Evolutionary conservation across 2,329 filamentous ascomycete genomes (phyloP).

Genomic region (Phialophora expanda): DNA sequence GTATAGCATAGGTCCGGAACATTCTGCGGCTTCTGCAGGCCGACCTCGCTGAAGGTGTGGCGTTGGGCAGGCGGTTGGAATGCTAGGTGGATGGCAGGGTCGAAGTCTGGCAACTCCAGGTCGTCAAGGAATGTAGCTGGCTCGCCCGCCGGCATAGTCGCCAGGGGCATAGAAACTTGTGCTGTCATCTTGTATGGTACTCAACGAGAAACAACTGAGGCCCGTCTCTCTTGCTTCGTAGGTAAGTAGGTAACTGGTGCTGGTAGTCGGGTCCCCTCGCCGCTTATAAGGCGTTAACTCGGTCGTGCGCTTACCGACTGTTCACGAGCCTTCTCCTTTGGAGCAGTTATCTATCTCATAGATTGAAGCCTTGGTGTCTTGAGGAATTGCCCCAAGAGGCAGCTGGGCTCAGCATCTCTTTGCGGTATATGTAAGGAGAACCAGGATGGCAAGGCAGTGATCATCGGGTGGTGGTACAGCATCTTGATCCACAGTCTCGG

Average conservation of each 20-base stretch:
- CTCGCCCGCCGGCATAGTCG: neutral
- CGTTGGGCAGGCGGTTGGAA: slow-evolving; percentile 12
- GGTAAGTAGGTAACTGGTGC: neutral
- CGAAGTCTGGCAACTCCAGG: slow-evolving; percentile 2
- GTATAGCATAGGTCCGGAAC: slow-evolving; percentile 44
- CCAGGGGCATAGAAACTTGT: neutral
- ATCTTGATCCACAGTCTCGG: neutral
- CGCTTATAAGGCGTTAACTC: neutral
- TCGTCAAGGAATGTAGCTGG: neutral
- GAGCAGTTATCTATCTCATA: neutral
- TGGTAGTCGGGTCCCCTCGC: neutral
- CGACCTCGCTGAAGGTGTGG: slow-evolving; percentile 9
- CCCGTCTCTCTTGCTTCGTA: neutral
- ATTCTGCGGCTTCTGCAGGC: slow-evolving; percentile 12
- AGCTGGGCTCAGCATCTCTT: neutral
- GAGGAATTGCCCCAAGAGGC: neutral
- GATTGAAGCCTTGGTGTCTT: neutral
- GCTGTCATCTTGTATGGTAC: neutral
- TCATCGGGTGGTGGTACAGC: neutral
- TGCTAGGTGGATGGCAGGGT: slow-evolving; percentile 13
- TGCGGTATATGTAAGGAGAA: neutral
- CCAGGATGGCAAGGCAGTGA: neutral
- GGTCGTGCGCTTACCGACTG: neutral
- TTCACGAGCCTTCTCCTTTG: neutral
- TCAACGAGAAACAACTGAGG: neutral